These are phyloP conservation scores for Hirsutella rhossiliensis DNA, from an alignment of 2,329 filamentous ascomycete genomes.

Conservation along the genomic window DNA sequence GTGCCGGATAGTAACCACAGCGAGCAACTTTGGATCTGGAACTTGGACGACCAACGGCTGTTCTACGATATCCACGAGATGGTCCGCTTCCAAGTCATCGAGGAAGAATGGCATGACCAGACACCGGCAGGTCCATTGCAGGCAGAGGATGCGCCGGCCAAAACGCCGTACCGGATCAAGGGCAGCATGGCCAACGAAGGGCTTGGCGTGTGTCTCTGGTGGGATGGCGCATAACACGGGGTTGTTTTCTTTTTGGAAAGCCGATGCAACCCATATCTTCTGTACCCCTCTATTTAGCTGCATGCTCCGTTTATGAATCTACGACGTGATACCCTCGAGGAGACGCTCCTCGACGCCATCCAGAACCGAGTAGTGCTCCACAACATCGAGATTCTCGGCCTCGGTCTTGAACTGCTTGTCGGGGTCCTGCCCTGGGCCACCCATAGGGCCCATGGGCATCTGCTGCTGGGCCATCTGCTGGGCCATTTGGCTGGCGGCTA, in stretches of 20 bases:
- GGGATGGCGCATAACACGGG: conserved; percentile 28
- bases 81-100: conserved; percentile 74
- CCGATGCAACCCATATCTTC: not conserved
- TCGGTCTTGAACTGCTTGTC: conserved; percentile 91
- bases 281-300: not conserved
- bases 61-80: conserved; percentile 87
- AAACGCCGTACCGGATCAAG: conserved; percentile 60
- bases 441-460: conserved; percentile 42
- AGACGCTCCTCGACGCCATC: conserved; percentile 81
- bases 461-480: conserved; percentile 72
- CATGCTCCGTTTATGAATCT: conserved; percentile 14
- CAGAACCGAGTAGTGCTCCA: conserved; percentile 86
- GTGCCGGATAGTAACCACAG: conserved; percentile 46
- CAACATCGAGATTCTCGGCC: conserved; percentile 88
- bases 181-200: conserved; percentile 53
- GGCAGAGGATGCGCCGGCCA: conserved; percentile 46
- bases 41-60: conserved; percentile 58
- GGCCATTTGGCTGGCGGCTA: conserved; percentile 82
- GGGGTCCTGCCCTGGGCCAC: conserved; percentile 85
- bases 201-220: conserved; percentile 52
- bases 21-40: conserved; percentile 79
- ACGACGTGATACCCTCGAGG: conserved; percentile 39
- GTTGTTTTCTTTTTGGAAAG: not conserved
- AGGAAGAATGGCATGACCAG: conserved; percentile 87
- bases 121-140: conserved; percentile 56